A percentile compares a stretch with the other conserved stretches of the same genome.
Conservation (phyloP, 352 stramenopile species). For the Phytophthora sansomeana region DNA sequence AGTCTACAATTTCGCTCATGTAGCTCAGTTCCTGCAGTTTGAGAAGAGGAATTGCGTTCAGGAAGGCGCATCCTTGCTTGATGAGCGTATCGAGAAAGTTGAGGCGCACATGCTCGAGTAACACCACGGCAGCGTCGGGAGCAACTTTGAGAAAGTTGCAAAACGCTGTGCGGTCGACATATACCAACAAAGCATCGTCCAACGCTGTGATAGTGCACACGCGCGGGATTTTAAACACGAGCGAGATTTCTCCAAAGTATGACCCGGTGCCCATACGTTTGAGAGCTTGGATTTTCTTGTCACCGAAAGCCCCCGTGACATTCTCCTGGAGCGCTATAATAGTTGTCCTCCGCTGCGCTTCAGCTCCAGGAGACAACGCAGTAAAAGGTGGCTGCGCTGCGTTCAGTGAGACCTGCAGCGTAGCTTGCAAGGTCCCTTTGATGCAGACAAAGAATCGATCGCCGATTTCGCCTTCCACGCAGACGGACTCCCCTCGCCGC, state of each 20-base stretch:
- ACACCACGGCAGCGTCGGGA: constrained; percentile 51
- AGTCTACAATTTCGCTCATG: constrained; percentile 61
- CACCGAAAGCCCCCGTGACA: constrained; percentile 10
- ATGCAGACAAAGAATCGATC: constrained; percentile 82
- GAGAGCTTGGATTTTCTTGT: constrained; percentile 56
- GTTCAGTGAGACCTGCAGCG: constrained; percentile 48
- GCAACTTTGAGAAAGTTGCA: constrained; percentile 80
- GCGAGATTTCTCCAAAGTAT: constrained; percentile 82
- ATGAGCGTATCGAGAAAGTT: constrained; percentile 70
- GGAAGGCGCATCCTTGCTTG: constrained; percentile 62
- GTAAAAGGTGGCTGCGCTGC: constrained; percentile 36
- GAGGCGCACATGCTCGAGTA: constrained; percentile 72
- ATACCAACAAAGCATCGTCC: constrained; percentile 70
- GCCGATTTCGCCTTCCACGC: constrained; percentile 63
- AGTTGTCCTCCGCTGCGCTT: constrained; percentile 15
- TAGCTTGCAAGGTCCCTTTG: constrained; percentile 58
- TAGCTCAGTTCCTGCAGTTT: constrained; percentile 68
- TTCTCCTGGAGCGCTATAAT: constrained; percentile 25
- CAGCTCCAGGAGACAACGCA: constrained; percentile 6
- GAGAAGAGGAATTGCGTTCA: constrained; percentile 60
- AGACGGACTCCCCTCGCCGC: constrained; percentile 56
- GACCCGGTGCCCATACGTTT: constrained; percentile 60
- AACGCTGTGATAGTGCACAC: constrained; percentile 71
- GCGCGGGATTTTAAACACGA: constrained; percentile 75
- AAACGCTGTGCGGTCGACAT: constrained; percentile 72